Evolutionary conservation across 2,329 filamentous ascomycete genomes (phyloP), one percentile per base, ranked within the genome.

Genomic region (Neopestalotiopsis sp.): DNA sequence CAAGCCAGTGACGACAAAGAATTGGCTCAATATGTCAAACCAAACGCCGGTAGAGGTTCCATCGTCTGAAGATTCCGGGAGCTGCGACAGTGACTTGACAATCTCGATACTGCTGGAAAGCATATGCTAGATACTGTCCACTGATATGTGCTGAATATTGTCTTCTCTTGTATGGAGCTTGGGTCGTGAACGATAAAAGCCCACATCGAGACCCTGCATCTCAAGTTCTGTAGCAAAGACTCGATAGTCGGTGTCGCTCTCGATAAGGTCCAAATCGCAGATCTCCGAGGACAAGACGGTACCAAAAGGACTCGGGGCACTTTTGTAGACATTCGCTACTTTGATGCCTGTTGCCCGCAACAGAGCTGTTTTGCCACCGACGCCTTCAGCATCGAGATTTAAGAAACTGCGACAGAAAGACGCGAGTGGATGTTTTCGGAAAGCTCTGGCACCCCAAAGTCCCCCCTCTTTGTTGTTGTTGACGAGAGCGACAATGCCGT

Each of bases 381-480:
- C 95, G 66, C 95, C 95, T 58, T 94, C 95, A 17, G 95, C 95
- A 79, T 98, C 95, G 9, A 98, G 88, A 74, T 98, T 98, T 72
- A 98, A 84, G 77, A 98, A 97, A 0, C 93, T 93, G 76, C 94
- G 91, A 7, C 93, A 87, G 65, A 95, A 91, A 64, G 88, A 88
- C 4, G 93, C 89, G 70, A 97, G 84, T 0, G 94, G 92, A 78
- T 95, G 94, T 74, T 93, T 90, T 45, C 92, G 90, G 76, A 95
- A 97, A 5, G 92, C 94, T 69, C 89, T 88, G 5, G 95, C 94
- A 1, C 95, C 95, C 69, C 96, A 92, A 14, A 98, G 83, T 42
- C 90, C 95, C 75, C 97, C 94, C 78, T 98, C 95, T 76, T 98
- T 95, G 20, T 92, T 94, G 75, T 98, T 97, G 84, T 98, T 98